Evolutionary conservation across 768 basidiomycete species (phyloP).

Genomic region (Termitomyces sp.): DNA sequence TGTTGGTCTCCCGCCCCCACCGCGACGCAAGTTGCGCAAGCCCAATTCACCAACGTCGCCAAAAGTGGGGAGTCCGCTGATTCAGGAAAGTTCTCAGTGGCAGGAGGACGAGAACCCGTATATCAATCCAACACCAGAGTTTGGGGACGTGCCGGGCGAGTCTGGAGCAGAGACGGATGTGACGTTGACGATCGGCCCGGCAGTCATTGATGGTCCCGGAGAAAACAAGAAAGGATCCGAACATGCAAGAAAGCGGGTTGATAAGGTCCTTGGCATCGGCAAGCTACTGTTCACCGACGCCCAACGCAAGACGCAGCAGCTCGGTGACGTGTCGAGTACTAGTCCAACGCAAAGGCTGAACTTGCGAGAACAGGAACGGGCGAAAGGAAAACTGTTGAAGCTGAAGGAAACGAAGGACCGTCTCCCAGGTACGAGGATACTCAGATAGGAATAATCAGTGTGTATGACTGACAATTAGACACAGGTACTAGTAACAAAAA

Average conservation of each 20-base stretch:
- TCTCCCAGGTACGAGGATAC: slow-evolving; percentile 1
- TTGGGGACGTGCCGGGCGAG: slow-evolving; percentile 7
- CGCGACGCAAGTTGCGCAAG: slow-evolving; percentile 22
- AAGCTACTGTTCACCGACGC: slow-evolving; percentile 9
- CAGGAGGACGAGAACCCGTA: slow-evolving; percentile 32
- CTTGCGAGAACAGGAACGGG: slow-evolving; percentile 13
- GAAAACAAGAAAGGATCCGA: background rate
- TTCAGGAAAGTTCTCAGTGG: slow-evolving; percentile 6
- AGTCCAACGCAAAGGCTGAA: background rate
- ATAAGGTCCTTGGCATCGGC: slow-evolving; percentile 15
- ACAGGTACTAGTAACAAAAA: slow-evolving; percentile 7
- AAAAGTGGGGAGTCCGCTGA: slow-evolving; percentile 10
- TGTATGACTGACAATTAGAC: background rate
- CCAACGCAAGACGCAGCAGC: slow-evolving; percentile 1
- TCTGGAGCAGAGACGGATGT: slow-evolving; percentile 11
- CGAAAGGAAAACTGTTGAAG: slow-evolving; percentile 16
- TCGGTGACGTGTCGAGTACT: slow-evolving; percentile 9
- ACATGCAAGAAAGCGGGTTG: slow-evolving; percentile 11
- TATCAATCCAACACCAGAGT: slow-evolving; percentile 41
- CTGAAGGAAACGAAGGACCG: background rate
- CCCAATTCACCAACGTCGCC: slow-evolving; percentile 17
- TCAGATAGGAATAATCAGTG: background rate
- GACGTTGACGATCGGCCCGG: slow-evolving; percentile 5
- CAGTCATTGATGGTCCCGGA: slow-evolving; percentile 10
- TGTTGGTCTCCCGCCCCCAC: slow-evolving; percentile 58